Percentiles rank a stretch among this genome's conserved stretches.
phyloP scores from a whole-genome alignment of 1,284 basidiomycete species.

The Cutaneotrichosporon dermatis region DNA sequence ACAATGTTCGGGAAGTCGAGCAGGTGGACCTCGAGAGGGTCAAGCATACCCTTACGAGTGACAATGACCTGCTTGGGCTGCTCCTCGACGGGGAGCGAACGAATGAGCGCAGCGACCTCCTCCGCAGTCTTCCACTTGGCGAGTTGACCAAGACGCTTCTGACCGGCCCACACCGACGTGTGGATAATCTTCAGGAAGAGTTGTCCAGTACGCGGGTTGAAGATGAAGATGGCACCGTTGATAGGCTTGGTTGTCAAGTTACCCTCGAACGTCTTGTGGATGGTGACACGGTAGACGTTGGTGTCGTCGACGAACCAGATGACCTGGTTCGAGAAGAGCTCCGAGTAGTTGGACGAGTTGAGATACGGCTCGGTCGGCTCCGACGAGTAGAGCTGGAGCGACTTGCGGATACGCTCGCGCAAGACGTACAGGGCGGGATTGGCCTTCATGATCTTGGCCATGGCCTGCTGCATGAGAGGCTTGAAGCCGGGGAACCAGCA shows the following conservation, averaged over 20 bases:
- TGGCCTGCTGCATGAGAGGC: slow-evolving; percentile 95
- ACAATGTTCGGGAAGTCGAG: slow-evolving; percentile 99
- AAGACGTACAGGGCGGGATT: slow-evolving; percentile 92
- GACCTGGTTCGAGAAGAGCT: slow-evolving; percentile 98
- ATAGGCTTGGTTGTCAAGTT: slow-evolving; percentile 99
- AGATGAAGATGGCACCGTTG: slow-evolving; percentile 99
- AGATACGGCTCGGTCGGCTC: slow-evolving; percentile 99
- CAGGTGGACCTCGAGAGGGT: slow-evolving; percentile 95
- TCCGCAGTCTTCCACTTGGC: slow-evolving; percentile 98
- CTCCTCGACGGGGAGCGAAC: slow-evolving; percentile 96
- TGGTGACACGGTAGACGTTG: slow-evolving; percentile 98
- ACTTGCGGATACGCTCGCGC: slow-evolving; percentile 97
- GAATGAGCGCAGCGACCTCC: slow-evolving; percentile 96
- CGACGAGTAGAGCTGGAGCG: slow-evolving; percentile 95
- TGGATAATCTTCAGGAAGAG: slow-evolving; percentile 99
- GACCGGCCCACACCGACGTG: slow-evolving; percentile 98
- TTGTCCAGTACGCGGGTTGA: slow-evolving; percentile 98
- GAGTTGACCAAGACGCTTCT: slow-evolving; percentile 98
- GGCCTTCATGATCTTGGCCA: slow-evolving; percentile 92
- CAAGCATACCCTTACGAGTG: slow-evolving; percentile 99
- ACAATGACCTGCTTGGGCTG: slow-evolving; percentile 99
- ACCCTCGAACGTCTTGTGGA: slow-evolving; percentile 99
- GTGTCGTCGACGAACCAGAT: slow-evolving; percentile 99
- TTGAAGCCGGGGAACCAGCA: slow-evolving; percentile 99
- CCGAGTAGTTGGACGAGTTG: slow-evolving; percentile 84